Evolutionary conservation across 2,329 filamentous ascomycete species (phyloP), one percentile per base, ranked within the genome.

Genomic region (Leptosphaerulina australis): DNA sequence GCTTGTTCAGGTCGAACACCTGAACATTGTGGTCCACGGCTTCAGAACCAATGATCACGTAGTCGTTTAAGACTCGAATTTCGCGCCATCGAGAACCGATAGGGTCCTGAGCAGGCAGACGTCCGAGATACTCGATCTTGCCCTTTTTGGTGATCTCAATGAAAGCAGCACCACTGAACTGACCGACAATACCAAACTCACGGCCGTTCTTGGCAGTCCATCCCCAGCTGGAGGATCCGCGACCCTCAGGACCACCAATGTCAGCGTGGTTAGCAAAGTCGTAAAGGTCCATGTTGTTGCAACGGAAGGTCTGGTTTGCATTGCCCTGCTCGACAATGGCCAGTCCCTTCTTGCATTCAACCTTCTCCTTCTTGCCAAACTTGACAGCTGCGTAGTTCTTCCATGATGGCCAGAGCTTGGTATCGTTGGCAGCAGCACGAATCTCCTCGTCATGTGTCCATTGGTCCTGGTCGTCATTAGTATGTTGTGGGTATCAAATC

Each of bases 21-120:
- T 86, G 83, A 34, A 86, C 67, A 28, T 74, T 72, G 55, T 82
- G 80, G 71, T 44, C 79, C 74, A 70, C 84, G 77, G 66, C 76
- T 58, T 71, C 63, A 31, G 60, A 61, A 37, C 68, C 60, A 14
- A 69, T 79, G 25, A 76, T 70, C 24, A 77, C 74, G 44, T 73
- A 82, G 58, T 68, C 73, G 60, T 75, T 75, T 53, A 71, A 69
- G 3, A 70, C 68, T 21, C 75, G 70, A 45, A 83, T 82, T 63
- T 83, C 80, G 40, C 79, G 74, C 80, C 80, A 82, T 44, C 76
- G 76, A 22, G 74, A 74, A 31, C 74, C 68, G 50, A 55, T 70
- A 18, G 64, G 68, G 22, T 73, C 70, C 44, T 79, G 77, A 8
- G 62, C 60, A 14, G 79, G 79, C 1, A 82, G 73, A 15, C 79